These are phyloP conservation scores for Amborella trichopoda DNA, from an alignment of 164 flowering plant genomes.

Conservation along the genomic window DNA sequence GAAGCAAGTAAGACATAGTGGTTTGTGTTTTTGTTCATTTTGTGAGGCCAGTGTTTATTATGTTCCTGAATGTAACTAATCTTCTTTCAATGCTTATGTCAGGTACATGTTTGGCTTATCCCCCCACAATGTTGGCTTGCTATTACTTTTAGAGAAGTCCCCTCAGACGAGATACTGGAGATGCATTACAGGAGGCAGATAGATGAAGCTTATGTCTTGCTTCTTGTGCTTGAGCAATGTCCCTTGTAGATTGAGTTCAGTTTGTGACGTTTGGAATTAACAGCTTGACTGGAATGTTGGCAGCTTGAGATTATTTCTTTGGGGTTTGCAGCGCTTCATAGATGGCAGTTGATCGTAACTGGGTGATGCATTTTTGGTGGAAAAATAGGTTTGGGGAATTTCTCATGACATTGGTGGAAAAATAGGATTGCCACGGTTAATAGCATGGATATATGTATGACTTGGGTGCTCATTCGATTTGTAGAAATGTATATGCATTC, in stretches of 20 bases:
- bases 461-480: no score
- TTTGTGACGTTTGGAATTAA: background rate
- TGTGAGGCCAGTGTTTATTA: background rate
- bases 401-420: no score
- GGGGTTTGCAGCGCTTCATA: background rate
- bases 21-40: background rate
- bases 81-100: slow-evolving; percentile 3
- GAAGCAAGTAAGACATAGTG: slow-evolving; percentile 57
- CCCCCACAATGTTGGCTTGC: slow-evolving; percentile 50
- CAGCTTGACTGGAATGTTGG: no score
- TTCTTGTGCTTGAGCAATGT: background rate
- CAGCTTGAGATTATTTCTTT: no score
- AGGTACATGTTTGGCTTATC: slow-evolving; percentile 71
- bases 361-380: background rate
- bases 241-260: background rate
- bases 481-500: no score
- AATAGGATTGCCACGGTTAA: no score
- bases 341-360: background rate
- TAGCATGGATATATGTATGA: no score
- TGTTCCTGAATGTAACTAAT: background rate
- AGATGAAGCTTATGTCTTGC: background rate
- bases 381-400: no score
- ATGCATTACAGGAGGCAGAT: slow-evolving; percentile 30
- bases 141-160: slow-evolving; percentile 57
- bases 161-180: slow-evolving; percentile 50